phyloP scores from a whole-genome alignment of 371 early-diverging fungal species.

The Chytridium lagenaria region DNA sequence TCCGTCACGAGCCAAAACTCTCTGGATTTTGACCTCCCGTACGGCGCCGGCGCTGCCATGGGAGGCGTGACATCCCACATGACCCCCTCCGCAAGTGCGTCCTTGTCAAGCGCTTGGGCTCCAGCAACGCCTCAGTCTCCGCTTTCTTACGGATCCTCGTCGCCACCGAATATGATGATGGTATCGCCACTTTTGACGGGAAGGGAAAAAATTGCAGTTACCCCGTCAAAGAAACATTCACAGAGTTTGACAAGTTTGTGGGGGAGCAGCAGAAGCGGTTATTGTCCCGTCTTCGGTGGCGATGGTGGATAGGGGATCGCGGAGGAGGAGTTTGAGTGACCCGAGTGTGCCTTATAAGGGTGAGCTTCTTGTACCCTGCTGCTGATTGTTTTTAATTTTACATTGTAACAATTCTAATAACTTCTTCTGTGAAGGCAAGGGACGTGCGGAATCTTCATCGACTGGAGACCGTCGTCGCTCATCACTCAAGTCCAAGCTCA shows the following conservation, averaged over 20 bases:
- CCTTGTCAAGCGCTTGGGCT: no score
- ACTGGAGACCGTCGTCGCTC: background rate
- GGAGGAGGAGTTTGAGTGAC: background rate
- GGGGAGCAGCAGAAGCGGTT: background rate
- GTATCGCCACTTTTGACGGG: no score
- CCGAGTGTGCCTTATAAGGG: background rate
- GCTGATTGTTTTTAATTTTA: background rate
- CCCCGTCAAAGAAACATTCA: no score
- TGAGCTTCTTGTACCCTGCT: background rate
- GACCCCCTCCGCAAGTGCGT: no score
- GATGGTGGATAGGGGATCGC: background rate
- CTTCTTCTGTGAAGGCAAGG: background rate
- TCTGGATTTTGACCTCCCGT: no score
- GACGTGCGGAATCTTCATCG: background rate
- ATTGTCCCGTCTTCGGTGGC: background rate
- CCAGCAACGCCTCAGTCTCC: no score
- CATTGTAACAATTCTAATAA: background rate
- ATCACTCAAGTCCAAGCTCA: background rate
- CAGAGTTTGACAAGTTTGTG: background rate
- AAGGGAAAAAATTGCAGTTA: no score
- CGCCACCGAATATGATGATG: no score
- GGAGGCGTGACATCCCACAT: no score
- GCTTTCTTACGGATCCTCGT: no score
- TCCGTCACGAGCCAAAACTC: no score
- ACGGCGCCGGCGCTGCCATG: no score